phyloP scores from a whole-genome alignment of 2,329 filamentous ascomycete genomes.

The Trichoderma arundinaceum region DNA sequence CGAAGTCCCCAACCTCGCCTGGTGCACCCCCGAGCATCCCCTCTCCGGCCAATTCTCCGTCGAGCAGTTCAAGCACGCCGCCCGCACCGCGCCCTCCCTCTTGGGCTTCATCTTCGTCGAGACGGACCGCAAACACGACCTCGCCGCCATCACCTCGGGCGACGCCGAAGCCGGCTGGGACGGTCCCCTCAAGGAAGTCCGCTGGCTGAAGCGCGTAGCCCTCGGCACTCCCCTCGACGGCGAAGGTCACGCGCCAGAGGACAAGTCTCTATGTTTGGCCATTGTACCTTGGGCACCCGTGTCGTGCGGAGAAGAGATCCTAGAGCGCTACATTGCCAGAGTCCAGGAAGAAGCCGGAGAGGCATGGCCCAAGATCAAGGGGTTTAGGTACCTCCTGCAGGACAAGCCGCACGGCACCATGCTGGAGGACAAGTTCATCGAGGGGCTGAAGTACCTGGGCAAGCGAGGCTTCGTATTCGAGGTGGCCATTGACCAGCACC shows the following conservation, averaged over 20 bases:
- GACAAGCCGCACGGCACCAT: conserved; percentile 72
- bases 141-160: conserved; percentile 53
- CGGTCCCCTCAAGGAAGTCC: conserved; percentile 73
- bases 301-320: conserved; percentile 62
- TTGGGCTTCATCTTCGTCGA: conserved; percentile 83
- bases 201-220: conserved; percentile 69
- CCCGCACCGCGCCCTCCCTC: conserved; percentile 51
- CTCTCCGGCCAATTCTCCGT: conserved; percentile 70
- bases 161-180: conserved; percentile 64
- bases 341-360: conserved; percentile 67
- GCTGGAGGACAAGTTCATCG: conserved; percentile 67
- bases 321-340: conserved; percentile 68
- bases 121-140: conserved; percentile 73
- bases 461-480: conserved; percentile 74
- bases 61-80: conserved; percentile 63
- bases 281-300: conserved; percentile 89
- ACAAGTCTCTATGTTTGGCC: conserved; percentile 64
- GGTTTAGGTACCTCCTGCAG: conserved; percentile 84
- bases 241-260: conserved; percentile 59
- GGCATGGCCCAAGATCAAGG: conserved; percentile 71
- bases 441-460: conserved; percentile 68
- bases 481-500: conserved; percentile 79
- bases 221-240: conserved; percentile 61
- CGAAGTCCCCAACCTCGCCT: conserved; percentile 70
- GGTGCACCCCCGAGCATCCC: conserved; percentile 66